Base-by-base conservation (phyloP, 352 stramenopile genomes). In the Phytophthora hybrid region DNA sequence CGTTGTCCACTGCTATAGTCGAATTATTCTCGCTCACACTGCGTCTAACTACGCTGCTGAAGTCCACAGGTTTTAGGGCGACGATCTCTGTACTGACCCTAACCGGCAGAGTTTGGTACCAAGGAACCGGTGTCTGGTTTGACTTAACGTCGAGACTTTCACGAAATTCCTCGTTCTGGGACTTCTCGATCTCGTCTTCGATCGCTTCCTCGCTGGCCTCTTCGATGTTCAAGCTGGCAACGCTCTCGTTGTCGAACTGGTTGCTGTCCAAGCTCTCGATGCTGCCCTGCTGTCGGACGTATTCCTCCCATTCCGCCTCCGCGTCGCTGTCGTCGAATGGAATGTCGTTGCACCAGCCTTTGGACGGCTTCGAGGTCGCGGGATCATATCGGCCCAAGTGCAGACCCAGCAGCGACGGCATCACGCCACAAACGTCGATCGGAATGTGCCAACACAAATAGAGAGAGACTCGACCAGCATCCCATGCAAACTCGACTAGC, bases 331-430 rank as follows among this genome's bases (percentile, higher is more conserved):
- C 60, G 29, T 74, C 71, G 31, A 56, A 71, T n/a, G 69, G 69
- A 32, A 73, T 26, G 14, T 76, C 58, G 23, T 73, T 76, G 63
- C 63, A 68, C 69, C 69, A 76, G 39, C 69, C 69, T 32, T 37
- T 65, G 13, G 63, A 69, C 46, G 66, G 71, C 34, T 73, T 70
- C 16, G 66, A 71, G 5, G 65, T 8, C 34, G 52, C 14, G 14
- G 59, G 71, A 31, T 78, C 65, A 54, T 66, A 77, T 53, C 64
- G 64, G 4, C 59, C 47, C 8, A 65, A 16, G 4, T 23, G 52
- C 41, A 78, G 47, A 18, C 71, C 59, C n/a, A 74, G 54, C 2
- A 78, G 47, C 46, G 71, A 78, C 37, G 71, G 65, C 71, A 78
- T 78, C 47, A 51, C 64, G n/a, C 69, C 19, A 37, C 26, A 66